Evolutionary conservation across 495 filamentous ascomycete genomes (phyloP), one percentile per base, ranked within the genome.

Genomic region (Talaromyces wortmannii): DNA sequence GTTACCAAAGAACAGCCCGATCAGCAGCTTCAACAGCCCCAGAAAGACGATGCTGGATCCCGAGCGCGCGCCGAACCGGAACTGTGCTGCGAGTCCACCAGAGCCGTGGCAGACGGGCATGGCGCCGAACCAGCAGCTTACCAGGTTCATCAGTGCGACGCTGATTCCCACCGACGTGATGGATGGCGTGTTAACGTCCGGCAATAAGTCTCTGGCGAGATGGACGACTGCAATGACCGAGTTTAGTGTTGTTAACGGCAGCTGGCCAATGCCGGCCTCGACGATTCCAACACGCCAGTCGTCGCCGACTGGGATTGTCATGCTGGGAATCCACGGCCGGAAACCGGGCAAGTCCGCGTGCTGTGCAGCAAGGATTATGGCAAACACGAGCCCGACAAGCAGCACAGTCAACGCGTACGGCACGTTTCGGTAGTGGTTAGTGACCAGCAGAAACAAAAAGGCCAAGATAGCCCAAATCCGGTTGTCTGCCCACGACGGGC

Each of bases 101-200:
- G 90, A 90, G 16, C 92, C 92, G 63, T 97, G 92, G 61, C 92
- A 97, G 2, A 95, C 87, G 5, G 92, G 92, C 92, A 97, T 97
- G 0, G 85, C 88, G 31, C 91, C 92, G 65, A 96, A 94, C 87
- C 88, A 92, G 68, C 87, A 91, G 6, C 88, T 86, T 5, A 87
- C 58, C 6, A 97, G 70, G 64, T 97, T 97, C 85, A 95, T 94
- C 4, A 68, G 59, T 0, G 83, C 83, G 7, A 97, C 88, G 45
- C 88, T 92, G 50, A 95, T 61, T 0, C 91, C 92, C 16, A 97
- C 75, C 2, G 81, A 74, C 0, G 89, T 91, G 13, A 85, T 79
- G 0, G 81, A 80, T 2, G 90, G 90, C 0, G 82, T 71, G 0
- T 77, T 78, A 2, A 86, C 70, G 7, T 82, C 69, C 0, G 90